Conservation (phyloP, 2,329 filamentous ascomycete species). For the Tolypocladium tundrense region DNA sequence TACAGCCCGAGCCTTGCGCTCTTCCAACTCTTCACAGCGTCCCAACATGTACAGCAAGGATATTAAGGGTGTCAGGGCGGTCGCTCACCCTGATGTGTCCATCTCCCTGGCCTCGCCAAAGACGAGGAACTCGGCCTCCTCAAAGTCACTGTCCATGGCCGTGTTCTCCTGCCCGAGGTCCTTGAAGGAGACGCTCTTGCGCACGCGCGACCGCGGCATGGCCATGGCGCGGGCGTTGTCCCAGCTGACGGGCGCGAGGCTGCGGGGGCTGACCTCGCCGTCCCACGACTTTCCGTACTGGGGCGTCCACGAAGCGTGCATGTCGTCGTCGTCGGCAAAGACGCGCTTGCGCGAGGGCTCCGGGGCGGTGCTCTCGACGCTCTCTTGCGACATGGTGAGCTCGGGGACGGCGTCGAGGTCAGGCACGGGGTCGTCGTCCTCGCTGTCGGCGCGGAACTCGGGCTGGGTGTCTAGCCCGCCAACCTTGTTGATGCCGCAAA, state of each 20-base stretch:
- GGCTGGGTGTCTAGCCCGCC: slow-evolving; percentile 58
- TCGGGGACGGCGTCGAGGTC: slow-evolving; percentile 31
- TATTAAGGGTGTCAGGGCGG: background rate
- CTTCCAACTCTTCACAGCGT: too few species aligned
- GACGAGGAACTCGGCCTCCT: slow-evolving; percentile 57
- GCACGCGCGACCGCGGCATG: slow-evolving; percentile 27
- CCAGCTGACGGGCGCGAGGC: slow-evolving; percentile 24
- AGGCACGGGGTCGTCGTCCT: slow-evolving; percentile 19
- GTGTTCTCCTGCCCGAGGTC: slow-evolving; percentile 36
- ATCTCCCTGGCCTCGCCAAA: slow-evolving; percentile 31
- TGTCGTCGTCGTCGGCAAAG: slow-evolving; percentile 29
- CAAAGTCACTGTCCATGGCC: slow-evolving; percentile 46
- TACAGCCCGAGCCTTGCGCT: background rate
- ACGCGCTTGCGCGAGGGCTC: slow-evolving; percentile 35
- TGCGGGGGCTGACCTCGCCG: slow-evolving; percentile 29
- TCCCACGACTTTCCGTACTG: slow-evolving; percentile 17
- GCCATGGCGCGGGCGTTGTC: slow-evolving; percentile 36
- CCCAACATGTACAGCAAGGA: too few species aligned
- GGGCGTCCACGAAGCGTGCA: background rate
- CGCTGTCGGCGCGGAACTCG: slow-evolving; percentile 15
- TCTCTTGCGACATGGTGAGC: slow-evolving; percentile 46
- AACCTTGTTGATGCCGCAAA: slow-evolving; percentile 69
- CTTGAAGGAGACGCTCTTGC: slow-evolving; percentile 13
- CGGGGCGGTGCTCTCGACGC: slow-evolving; percentile 26
- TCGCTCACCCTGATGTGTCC: slow-evolving; percentile 13